Evolutionary conservation across 2,329 filamentous ascomycete species (phyloP).

Genomic region (Pyrenophora seminiperda): DNA sequence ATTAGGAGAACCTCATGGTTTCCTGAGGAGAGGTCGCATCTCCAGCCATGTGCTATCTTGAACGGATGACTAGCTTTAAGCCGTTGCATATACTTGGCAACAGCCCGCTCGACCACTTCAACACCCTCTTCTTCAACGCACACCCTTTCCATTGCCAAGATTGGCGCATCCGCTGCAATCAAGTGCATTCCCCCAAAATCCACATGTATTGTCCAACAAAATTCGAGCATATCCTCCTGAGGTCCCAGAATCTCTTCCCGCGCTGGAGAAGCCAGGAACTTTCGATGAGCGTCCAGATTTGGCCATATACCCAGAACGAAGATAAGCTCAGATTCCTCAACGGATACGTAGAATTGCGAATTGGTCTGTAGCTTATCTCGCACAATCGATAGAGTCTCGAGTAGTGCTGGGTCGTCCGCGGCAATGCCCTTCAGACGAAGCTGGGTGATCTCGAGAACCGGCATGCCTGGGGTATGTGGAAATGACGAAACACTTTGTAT

Average conservation of each 20-base stretch:
- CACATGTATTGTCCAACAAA: slow-evolving; percentile 38
- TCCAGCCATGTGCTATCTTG: slow-evolving; percentile 31
- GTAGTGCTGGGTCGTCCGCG: slow-evolving; percentile 27
- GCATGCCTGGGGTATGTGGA: slow-evolving; percentile 27
- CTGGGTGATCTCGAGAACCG: slow-evolving; percentile 37
- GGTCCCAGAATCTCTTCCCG: slow-evolving; percentile 35
- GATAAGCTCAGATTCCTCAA: slow-evolving; percentile 34
- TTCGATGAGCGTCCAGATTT: slow-evolving; percentile 33
- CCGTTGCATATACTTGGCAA: slow-evolving; percentile 18
- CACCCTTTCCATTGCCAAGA: slow-evolving; percentile 32
- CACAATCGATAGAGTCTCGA: slow-evolving; percentile 37
- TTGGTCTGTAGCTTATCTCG: slow-evolving; percentile 34
- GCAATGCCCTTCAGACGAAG: slow-evolving; percentile 31
- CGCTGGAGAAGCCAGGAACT: slow-evolving; percentile 35
- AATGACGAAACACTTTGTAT: slow-evolving; percentile 29
- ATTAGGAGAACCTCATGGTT: slow-evolving; percentile 32
- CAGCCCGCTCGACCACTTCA: slow-evolving; percentile 20
- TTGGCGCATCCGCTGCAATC: slow-evolving; percentile 32
- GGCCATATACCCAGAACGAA: slow-evolving; percentile 43
- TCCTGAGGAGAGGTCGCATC: slow-evolving; percentile 28
- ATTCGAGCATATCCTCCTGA: slow-evolving; percentile 38
- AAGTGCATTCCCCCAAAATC: slow-evolving; percentile 26
- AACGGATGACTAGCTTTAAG: slow-evolving; percentile 21
- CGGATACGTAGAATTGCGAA: slow-evolving; percentile 38
- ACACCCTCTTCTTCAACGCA: slow-evolving; percentile 16